Evolutionary conservation across 306 rosid species (phyloP), one percentile per base, ranked within the genome.

Genomic region (Morella rubra): DNA sequence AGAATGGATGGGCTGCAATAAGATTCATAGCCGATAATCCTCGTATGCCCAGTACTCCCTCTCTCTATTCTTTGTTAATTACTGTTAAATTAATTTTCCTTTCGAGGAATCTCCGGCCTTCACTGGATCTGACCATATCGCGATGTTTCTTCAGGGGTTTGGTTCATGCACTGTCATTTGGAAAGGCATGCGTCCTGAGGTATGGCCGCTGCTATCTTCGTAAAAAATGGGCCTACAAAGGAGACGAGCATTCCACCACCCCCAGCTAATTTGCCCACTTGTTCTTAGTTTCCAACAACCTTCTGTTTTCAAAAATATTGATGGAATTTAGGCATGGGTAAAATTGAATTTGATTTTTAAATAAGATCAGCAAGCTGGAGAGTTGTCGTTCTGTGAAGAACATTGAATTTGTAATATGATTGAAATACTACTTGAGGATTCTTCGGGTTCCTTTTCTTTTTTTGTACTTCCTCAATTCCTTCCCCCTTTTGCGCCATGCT

Each of bases 1-100:
- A 87, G 89, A 83, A 81, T 73, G 89, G 87, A 20, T 86, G 89
- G 89, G 24, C 70, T 8, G 76, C 83, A 5, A 80, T 85, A 19
- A 73, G 89, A 77, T 85, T 85, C 51, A 3, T 49, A 0, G 89
- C 89, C 11, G 41, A 80, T 52, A 85, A 85, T 71, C 89, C 86
- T 3, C 85, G 89, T 78, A 79, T 9, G 42, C 70, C 16, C 11
- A n/a, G n/a, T n/a, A 14, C 22, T 4, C 7, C 24, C 2, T 64
- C 47, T 64, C 47, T 64, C 13, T 18, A 0, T 0, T 7, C 14
- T 12, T 69, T 46, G 11, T 9, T 46, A 8, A 4, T 52, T 6
- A 11, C 14, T 49, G 2, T 52, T 13, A 52, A 15, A 6, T 19
- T 55, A 3, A 9, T 46, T 46, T 46, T 56, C 10, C 20, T 56